Base-by-base conservation (phyloP, 2,329 filamentous ascomycete species). In the Periconia sp. region DNA sequence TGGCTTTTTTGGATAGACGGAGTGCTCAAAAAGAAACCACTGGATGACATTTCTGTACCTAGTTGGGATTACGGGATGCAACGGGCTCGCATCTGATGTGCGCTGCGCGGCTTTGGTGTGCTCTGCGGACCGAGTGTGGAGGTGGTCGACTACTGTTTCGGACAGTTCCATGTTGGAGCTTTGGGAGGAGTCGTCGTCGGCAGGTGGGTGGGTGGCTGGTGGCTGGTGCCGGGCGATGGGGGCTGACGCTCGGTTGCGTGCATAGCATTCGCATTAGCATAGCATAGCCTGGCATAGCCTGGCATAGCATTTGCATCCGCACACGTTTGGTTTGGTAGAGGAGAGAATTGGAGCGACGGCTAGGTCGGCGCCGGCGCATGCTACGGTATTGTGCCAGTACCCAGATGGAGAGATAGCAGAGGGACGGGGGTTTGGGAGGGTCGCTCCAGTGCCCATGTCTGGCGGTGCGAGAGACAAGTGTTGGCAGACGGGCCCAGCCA, bases 221-320 rank as follows among this genome's bases (percentile, higher is more conserved):
- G 23, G 62, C 55, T 45, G 45, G 56, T 61, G 56, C 47, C 41
- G 61, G 53, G 48, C 47, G 56, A 61, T 58, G 23, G 23, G 62
- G 61, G 61, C 54, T 41, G 53, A 55, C 49, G 54, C 66, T 72
- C 67, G 69, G 69, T 72, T 71, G 68, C 62, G 64, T 67, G 65
- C 65, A 70, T 65, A 53, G 54, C 53, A 41, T 23, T 15, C 3
- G 15, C 27, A 17, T 45, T 19, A 33, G 31, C 31, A 33, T 33
- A 14, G 31, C 31, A 33, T 33, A 33, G 31, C 31, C 31, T 33
- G 13, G 33, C 33, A 37, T 37, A 37, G 13, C 23, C 3, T 27
- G 23, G 23, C 23, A 27, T 27, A 27, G 23, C 23, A 5, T 27
- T 8, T 27, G 23, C 23, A 27, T 27, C 23, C 5, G 23, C 23